phyloP scores from a whole-genome alignment of 495 filamentous ascomycete genomes.

The Penicillium riverlandense region DNA sequence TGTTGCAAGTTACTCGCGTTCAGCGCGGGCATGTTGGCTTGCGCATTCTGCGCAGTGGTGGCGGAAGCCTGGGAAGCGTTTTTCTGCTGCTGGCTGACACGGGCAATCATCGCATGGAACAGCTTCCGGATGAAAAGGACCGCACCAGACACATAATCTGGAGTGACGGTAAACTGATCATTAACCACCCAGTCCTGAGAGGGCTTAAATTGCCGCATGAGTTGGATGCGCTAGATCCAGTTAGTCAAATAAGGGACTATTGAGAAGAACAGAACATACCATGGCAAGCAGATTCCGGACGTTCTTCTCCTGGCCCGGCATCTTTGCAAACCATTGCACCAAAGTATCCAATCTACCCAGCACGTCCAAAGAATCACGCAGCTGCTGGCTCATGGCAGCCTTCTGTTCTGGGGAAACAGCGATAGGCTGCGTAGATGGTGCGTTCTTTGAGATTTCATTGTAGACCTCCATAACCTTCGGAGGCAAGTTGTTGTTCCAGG shows the following conservation, averaged over 20 bases:
- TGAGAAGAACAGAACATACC: slow-evolving; percentile 18
- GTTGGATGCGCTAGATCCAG: slow-evolving; percentile 41
- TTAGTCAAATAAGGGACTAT: slow-evolving; percentile 12
- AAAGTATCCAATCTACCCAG: slow-evolving; percentile 34
- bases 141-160: slow-evolving; percentile 45
- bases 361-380: slow-evolving; percentile 35
- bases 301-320: slow-evolving; percentile 34
- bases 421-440: slow-evolving; percentile 20
- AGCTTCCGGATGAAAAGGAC: slow-evolving; percentile 39
- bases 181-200: slow-evolving; percentile 45
- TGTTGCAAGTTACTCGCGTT: slow-evolving; percentile 62
- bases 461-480: slow-evolving; percentile 31
- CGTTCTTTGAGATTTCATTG: slow-evolving; percentile 30
- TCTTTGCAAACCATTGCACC: slow-evolving; percentile 31
- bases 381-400: slow-evolving; percentile 38
- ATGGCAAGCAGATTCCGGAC: slow-evolving; percentile 36
- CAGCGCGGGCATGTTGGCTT: slow-evolving; percentile 41
- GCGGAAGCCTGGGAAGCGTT: slow-evolving; percentile 17
- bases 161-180: slow-evolving; percentile 51
- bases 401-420: slow-evolving; percentile 37
- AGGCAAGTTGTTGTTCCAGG: slow-evolving; percentile 29
- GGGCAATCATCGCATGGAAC: slow-evolving; percentile 34
- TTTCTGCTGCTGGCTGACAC: slow-evolving; percentile 28
- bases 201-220: slow-evolving; percentile 51
- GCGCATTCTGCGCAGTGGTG: slow-evolving; percentile 14